Base-by-base conservation (phyloP, 139 green algal species). In the Pedinophyceae sp. region DNA sequence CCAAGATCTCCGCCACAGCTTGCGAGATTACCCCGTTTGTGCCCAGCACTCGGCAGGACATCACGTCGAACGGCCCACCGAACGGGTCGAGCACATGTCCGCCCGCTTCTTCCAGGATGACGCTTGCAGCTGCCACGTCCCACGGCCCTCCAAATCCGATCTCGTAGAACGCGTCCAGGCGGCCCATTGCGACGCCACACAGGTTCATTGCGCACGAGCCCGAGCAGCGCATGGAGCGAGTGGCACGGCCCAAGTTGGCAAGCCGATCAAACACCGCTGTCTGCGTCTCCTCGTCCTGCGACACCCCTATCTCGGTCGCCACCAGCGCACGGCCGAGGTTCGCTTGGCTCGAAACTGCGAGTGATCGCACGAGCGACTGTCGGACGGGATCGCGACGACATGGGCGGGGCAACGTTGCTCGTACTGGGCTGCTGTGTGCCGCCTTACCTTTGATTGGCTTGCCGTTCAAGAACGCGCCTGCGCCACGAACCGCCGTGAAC, bases 151-250 rank as follows among this genome's bases (percentile, higher is more conserved):
- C 87, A 58, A 94, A 88, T 5, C 83, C 80, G 23, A 93, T 73
- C 64, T 98, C 91, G 53, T 85, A 98, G 52, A 93, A 96, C 2
- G 62, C 79, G 59, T 98, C 91, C 48, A 89, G 57, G 6, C 90
- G 76, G 15, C 84, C 86, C 25, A 61, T 81, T 5, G 72, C 67
- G 10, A 78, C 61, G 5, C 54, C 49, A 7, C 45, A 54, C 54
- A 94, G 67, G 53, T 84, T 78, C 48, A 96, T 72, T 0, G 89
- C 91, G 59, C 89, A 96, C 1, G 80, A 93, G n/a, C 91, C 91
- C 24, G 58, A 68, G 60, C 76, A 86, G 2, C 90, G 74, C 51
- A 97, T 28, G n/a, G 71, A 77, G 3, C 75, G 56, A 50, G 38
- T 58, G n/a, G 40, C 30, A 30, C 24, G 48, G 18, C 34, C 13